phyloP scores from a whole-genome alignment of 805 yeast species.

The Yamadazyma sp. region DNA sequence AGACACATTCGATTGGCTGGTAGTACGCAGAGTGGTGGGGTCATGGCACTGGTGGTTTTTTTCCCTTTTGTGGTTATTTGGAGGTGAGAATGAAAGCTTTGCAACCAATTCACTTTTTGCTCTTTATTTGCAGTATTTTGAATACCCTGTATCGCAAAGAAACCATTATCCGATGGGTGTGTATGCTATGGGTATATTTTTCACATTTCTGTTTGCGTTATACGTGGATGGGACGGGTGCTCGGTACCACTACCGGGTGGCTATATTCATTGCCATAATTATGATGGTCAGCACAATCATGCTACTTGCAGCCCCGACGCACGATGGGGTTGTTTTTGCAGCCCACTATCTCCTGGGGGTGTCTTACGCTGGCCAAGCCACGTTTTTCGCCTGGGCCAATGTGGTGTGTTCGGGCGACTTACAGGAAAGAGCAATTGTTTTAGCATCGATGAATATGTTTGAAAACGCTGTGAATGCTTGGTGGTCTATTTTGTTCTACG shows the following conservation, averaged over 20 bases:
- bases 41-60: slow-evolving; percentile 39
- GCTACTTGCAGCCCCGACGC: slow-evolving; percentile 42
- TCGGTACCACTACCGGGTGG: slow-evolving; percentile 52
- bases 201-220: slow-evolving; percentile 28
- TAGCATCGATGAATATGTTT: slow-evolving; percentile 68
- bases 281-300: slow-evolving; percentile 50
- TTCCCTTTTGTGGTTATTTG: slow-evolving; percentile 36
- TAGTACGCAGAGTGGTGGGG: slow-evolving; percentile 43
- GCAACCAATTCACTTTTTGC: slow-evolving; percentile 34
- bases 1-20: slow-evolving; percentile 28
- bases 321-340: slow-evolving; percentile 40
- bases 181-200: slow-evolving; percentile 33
- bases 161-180: slow-evolving; percentile 42
- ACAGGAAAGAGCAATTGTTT: slow-evolving; percentile 62
- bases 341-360: slow-evolving; percentile 58
- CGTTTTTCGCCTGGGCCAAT: slow-evolving; percentile 65
- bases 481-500: slow-evolving; percentile 58
- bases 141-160: slow-evolving; percentile 28
- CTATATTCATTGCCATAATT: slow-evolving; percentile 41
- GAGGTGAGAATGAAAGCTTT: slow-evolving; percentile 39
- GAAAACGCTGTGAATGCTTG: slow-evolving; percentile 63
- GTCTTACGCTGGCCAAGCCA: slow-evolving; percentile 59
- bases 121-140: slow-evolving; percentile 29
- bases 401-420: slow-evolving; percentile 56
- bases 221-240: slow-evolving; percentile 32